These are phyloP conservation scores for Fennellomyces sp. DNA, from an alignment of 371 early-diverging fungal species.

Conservation along the genomic window DNA sequence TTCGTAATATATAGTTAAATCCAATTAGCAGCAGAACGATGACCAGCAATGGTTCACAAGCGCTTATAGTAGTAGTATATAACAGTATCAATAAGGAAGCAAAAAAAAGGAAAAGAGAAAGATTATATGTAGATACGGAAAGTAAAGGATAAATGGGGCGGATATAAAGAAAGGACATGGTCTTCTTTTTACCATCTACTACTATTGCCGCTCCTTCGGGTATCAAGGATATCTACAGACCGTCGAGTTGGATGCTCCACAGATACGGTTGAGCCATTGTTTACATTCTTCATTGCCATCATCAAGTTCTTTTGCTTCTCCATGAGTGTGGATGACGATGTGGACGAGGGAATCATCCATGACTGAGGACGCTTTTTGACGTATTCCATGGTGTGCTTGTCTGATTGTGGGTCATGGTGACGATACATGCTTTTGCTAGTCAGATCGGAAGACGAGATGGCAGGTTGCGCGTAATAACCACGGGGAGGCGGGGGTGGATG, in stretches of 20 bases:
- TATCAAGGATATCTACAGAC: constrained; percentile 9
- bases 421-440: constrained; percentile 8
- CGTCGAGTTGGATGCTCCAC: constrained; percentile 5
- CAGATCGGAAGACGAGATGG: constrained; percentile 6
- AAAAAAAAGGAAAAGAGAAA: not conserved
- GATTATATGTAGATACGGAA: not conserved
- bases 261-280: not conserved
- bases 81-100: not conserved
- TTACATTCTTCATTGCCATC: not conserved
- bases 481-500: constrained; percentile 3
- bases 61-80: not conserved
- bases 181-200: not conserved
- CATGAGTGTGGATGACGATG: not conserved
- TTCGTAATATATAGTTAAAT: no score
- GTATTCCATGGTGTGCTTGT: not conserved
- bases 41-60: not conserved
- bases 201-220: not conserved
- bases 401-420: not conserved
- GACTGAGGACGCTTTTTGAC: constrained; percentile 9
- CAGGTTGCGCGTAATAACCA: constrained; percentile 6
- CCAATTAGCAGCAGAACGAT: no score
- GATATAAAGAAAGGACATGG: not conserved
- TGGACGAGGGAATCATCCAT: constrained; percentile 11
- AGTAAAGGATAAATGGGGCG: not conserved
- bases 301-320: not conserved